These are phyloP conservation scores for Babesia ovata DNA, from an alignment of 169 alveolate genomes.

Conservation along the genomic window DNA sequence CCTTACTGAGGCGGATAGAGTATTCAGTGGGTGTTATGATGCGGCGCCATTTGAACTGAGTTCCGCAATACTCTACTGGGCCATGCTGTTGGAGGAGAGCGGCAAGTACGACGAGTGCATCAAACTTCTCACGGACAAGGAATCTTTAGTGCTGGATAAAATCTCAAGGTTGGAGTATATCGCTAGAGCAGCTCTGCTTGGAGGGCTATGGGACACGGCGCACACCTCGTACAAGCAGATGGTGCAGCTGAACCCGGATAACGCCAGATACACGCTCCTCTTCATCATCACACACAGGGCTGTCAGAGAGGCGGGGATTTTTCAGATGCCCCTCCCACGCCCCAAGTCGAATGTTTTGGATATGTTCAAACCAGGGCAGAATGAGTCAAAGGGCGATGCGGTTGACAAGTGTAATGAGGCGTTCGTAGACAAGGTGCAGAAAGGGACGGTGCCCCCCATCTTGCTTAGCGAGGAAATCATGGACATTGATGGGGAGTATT, in stretches of 20 bases:
- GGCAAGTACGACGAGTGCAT: conserved; percentile 40
- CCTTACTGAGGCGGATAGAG: conserved; percentile 20
- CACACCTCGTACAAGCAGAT: conserved; percentile 28
- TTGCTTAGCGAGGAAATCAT: conserved; percentile 45
- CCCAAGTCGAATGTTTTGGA: background rate
- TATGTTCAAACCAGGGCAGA: background rate
- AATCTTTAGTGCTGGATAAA: conserved; percentile 16
- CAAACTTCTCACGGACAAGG: conserved; percentile 14
- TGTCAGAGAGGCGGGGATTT: conserved; percentile 11
- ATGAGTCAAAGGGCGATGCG: background rate
- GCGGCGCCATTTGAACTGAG: conserved; percentile 51
- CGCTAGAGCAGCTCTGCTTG: conserved; percentile 13
- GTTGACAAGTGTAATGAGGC: background rate
- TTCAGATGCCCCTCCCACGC: conserved; percentile 15
- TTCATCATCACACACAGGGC: conserved; percentile 35
- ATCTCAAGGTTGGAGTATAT: conserved; percentile 11
- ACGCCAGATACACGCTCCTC: conserved; percentile 33
- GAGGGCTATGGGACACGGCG: conserved; percentile 15
- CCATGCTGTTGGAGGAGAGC: conserved; percentile 34
- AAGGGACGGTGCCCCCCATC: conserved; percentile 3
- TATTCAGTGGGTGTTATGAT: conserved; percentile 16
- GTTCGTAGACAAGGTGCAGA: background rate
- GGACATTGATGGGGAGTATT: conserved; percentile 55
- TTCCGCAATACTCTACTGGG: conserved; percentile 47
- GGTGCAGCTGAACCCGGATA: conserved; percentile 36